Percentiles rank a stretch among this genome's conserved stretches.
Evolutionary conservation across 2,329 filamentous ascomycete genomes (phyloP).

Genomic region (Aspergillus clavatus): DNA sequence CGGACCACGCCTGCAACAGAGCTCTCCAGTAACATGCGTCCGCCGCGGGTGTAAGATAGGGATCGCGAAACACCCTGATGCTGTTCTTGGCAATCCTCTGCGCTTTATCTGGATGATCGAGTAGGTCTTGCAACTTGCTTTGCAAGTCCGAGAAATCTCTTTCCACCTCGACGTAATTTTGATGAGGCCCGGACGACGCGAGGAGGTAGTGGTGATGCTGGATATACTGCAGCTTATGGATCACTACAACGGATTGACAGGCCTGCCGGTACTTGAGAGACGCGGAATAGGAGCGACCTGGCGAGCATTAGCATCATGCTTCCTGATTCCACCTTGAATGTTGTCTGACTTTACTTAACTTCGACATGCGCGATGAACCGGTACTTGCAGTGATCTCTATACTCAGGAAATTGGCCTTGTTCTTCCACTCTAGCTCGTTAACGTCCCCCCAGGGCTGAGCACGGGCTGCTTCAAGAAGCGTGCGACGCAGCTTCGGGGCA

Average conservation of each 20-base stretch:
- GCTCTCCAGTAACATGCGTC: constrained; percentile 50
- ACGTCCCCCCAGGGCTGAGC: constrained; percentile 43
- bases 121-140: constrained; percentile 32
- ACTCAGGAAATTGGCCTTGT: constrained; percentile 40
- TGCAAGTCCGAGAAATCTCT: constrained; percentile 53
- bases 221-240: constrained; percentile 44
- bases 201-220: constrained; percentile 46
- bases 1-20: not conserved
- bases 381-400: constrained; percentile 51
- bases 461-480: constrained; percentile 28
- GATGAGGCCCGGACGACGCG: constrained; percentile 36
- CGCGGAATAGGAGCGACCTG: constrained; percentile 43
- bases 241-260: constrained; percentile 44
- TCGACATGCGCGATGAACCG: constrained; percentile 52
- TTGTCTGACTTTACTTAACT: constrained; percentile 25
- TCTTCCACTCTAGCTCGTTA: constrained; percentile 34
- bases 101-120: constrained; percentile 34
- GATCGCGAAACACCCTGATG: constrained; percentile 43
- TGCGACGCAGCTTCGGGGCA: constrained; percentile 29
- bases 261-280: constrained; percentile 48
- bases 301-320: too few relatives aligned
- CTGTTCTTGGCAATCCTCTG: constrained; percentile 45
- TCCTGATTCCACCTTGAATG: not conserved
- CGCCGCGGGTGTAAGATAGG: constrained; percentile 47
- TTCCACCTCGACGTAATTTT: constrained; percentile 46